Evolutionary conservation across 1,284 basidiomycete genomes (phyloP), one percentile per base, ranked within the genome.

Genomic region (Malassezia pachydermatis): DNA sequence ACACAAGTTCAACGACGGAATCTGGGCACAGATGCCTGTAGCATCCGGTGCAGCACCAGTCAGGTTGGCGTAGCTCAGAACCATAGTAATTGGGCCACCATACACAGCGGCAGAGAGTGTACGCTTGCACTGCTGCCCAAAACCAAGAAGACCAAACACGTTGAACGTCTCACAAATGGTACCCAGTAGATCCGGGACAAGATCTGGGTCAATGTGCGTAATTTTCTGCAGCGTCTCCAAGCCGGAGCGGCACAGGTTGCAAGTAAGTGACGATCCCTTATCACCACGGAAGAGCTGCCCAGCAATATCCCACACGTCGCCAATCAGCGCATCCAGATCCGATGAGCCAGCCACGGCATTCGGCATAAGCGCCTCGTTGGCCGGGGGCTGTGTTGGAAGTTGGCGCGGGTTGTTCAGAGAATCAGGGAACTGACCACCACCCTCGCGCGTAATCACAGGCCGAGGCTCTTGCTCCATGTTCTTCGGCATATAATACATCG

Each of bases 151-250:
- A 17, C 27, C 34, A 14, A 36, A 16, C 17, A 45, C 35, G 5
- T 38, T 22, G 68, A 81, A 80, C 37, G 75, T 70, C 51, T 82
- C 74, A 73, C 84, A 86, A 23, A 84, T 67, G 5, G 75, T 73
- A 14, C 81, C 75, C 3, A 79, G 73, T 23, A 84, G 74, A 3
- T 68, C 73, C 3, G 84, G 78, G 1, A 81, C 80, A 56, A 80
- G 72, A 27, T 79, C 73, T 3, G 83, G 82, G 17, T 78, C 78
- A 13, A 79, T 78, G 39, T 81, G 70, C 0, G 80, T 76, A 33
- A 84, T 75, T 58, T 82, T 79, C 64, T 85, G 84, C 49, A 76
- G 79, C 23, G 80, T 73, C 55, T 80, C 78, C 14, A 86, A 76
- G 2, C 76, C 73, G 6, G 80, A 77, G 54, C 79, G 77, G 68